Base-by-base conservation (phyloP, 192 early-diverging fungal genomes). In the Coemansia sp. region DNA sequence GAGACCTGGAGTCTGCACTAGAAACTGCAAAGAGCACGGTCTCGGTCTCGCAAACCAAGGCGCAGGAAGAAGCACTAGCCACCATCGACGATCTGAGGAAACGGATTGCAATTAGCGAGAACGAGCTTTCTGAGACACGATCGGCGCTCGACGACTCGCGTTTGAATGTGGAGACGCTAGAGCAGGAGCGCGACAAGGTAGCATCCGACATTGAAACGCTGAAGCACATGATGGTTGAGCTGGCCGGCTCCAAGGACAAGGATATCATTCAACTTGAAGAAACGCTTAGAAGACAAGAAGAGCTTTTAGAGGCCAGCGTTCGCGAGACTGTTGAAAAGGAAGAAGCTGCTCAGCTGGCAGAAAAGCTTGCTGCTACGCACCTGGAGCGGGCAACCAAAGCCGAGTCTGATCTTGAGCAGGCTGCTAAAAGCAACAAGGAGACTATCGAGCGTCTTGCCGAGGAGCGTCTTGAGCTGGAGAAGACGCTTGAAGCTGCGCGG, bases 191-290 rank as follows among this genome's bases (percentile, higher is more conserved):
- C 32, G 72, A 71, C 20, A 57, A 33, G 38, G 72, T 72, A 7
- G 63, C 29, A 2, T 48, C 56, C 12, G 56, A 32, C 31, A 66
- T 83, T 4, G 52, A 55, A 0, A 69, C 69, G 18, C 76, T 83
- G 31, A 83, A 83, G 42, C 45, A 29, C 4, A 78, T 83, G 76
- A 78, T 83, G 80, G 75, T 72, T 1, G 76, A 75, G 58, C 63
- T 83, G 7, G 80, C 80, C 2, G 59, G 63, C 30, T 67, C 68
- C 31, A 83, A 83, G 66, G 58, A 83, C 61, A 63, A 51, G 40
- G 75, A 83, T 25, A 78, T 75, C 30, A 40, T 66, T 10, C 76
- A 69, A 14, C 36, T 75, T 3, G 69, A 75, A 20, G 66, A 66
- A 3, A 67, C 48, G 33, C 56, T 83, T 2, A 57, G 49, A 32